These are phyloP conservation scores for Exserohilum turcica DNA, from an alignment of 2,329 filamentous ascomycete genomes.

Conservation along the genomic window DNA sequence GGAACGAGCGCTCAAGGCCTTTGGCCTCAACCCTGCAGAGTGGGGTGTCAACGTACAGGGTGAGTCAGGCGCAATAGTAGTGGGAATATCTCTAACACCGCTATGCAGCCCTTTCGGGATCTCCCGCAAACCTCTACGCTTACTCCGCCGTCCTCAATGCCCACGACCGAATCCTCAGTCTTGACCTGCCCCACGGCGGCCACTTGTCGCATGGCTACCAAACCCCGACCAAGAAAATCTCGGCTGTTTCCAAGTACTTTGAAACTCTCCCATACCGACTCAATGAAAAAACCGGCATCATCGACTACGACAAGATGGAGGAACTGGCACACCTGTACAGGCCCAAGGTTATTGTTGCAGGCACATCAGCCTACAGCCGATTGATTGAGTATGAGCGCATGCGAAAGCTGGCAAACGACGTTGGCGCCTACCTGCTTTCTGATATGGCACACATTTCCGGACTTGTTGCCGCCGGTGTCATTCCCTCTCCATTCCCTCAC, in stretches of 20 bases:
- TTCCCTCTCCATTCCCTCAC: slow-evolving; percentile 88
- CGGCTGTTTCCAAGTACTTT: slow-evolving; percentile 97
- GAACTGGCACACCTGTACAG: slow-evolving; percentile 90
- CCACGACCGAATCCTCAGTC: slow-evolving; percentile 94
- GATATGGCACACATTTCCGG: slow-evolving; percentile 99
- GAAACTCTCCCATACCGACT: slow-evolving; percentile 98
- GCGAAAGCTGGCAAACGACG: slow-evolving; percentile 91
- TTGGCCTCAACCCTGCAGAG: slow-evolving; percentile 81
- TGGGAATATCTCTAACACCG: slow-evolving; percentile 10
- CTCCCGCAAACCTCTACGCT: slow-evolving; percentile 76
- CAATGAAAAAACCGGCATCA: slow-evolving; percentile 86
- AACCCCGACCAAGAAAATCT: slow-evolving; percentile 82
- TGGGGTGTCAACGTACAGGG: slow-evolving; percentile 99
- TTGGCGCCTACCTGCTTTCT: slow-evolving; percentile 91
- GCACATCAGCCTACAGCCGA: slow-evolving; percentile 97
- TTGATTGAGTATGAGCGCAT: slow-evolving; percentile 96
- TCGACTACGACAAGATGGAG: slow-evolving; percentile 93
- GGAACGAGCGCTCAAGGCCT: slow-evolving; percentile 87
- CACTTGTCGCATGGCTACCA: slow-evolving; percentile 98
- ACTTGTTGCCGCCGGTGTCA: slow-evolving; percentile 88
- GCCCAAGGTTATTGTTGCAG: slow-evolving; percentile 93
- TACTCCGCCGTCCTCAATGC: slow-evolving; percentile 92
- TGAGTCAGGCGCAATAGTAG: slow-evolving; percentile 25
- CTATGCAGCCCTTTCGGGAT: slow-evolving; percentile 76
- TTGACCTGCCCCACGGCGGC: slow-evolving; percentile 94